Base-by-base conservation (phyloP, 768 basidiomycete species). In the Lyophyllum shimeji region DNA sequence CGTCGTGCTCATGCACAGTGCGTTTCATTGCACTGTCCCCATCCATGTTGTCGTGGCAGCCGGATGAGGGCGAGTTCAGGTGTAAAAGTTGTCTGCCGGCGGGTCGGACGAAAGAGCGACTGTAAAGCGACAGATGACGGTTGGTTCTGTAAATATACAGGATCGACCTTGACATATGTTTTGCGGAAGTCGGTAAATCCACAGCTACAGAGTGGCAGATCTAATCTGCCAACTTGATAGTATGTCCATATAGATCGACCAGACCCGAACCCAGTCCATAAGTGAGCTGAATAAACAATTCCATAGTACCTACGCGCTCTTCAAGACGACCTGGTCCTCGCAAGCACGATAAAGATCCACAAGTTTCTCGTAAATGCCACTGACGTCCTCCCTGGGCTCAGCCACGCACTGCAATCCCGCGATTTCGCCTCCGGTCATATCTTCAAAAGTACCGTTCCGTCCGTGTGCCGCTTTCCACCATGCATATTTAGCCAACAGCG, bases 401-500 rank as follows among this genome's bases (percentile, higher is more conserved):
- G 87, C 86, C 40, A 89, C 87, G 56, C 84, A 81, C 60, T 74
- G 78, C 67, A 86, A 74, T 39, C 79, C 76, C 50, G 74, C 76
- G n/a, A 75, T 73, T 52, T 81, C 76, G 2, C 74, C 78, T 34
- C 72, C 72, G 13, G 70, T 79, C 84, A 87, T 85, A 60, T 87
- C 83, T 67, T 88, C 88, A 56, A 87, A 86, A 13, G 80, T 75
- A 17, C 82, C 81, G 11, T 67, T 50, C 2, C 71, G 72, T 1
- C 70, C 74, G 57, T 76, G 72, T 47, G 64, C 61, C n/a, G 64
- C 66, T 43, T 74, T 78, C 86, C 86, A 89, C 83, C 84, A 87
- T 2, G 85, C 81, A 65, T 80, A 90, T 64, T 83, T 84, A 6
- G 88, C 89, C 51, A 90, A 73, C 25, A 88, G 68, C 5, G 85